Percentiles rank a stretch among this genome's conserved stretches.
Evolutionary conservation across 768 basidiomycete species (phyloP).

Genomic region (Sarcodon aspratus): DNA sequence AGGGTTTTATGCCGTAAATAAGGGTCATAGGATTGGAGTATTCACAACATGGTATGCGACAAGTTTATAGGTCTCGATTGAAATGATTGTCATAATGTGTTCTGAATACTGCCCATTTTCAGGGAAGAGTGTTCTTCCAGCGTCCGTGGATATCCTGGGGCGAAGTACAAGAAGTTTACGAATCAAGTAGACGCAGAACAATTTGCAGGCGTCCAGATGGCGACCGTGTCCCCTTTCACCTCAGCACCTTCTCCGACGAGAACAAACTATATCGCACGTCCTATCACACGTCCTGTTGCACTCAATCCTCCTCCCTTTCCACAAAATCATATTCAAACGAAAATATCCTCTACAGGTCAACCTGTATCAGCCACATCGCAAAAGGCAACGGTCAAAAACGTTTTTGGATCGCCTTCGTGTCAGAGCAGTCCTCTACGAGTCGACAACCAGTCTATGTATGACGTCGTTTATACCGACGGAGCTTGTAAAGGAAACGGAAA

Average conservation of each 20-base stretch:
- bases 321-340: background rate
- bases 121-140: slow-evolving; percentile 70
- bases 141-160: slow-evolving; percentile 49
- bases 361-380: slow-evolving; percentile 1
- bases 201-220: slow-evolving; percentile 26
- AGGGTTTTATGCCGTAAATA: slow-evolving; percentile 61
- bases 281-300: background rate
- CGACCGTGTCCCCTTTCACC: slow-evolving; percentile 1
- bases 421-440: slow-evolving; percentile 3
- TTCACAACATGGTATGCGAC: slow-evolving; percentile 57
- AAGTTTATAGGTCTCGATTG: slow-evolving; percentile 1
- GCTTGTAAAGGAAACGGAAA: slow-evolving; percentile 80
- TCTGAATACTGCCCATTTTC: background rate
- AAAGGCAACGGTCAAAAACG: slow-evolving; percentile 1
- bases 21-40: slow-evolving; percentile 54
- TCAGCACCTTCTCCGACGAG: background rate
- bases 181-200: slow-evolving; percentile 43
- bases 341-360: background rate
- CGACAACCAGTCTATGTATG: slow-evolving; percentile 18
- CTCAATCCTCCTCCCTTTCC: background rate
- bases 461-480: slow-evolving; percentile 78
- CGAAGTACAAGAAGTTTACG: slow-evolving; percentile 59
- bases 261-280: background rate
- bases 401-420: slow-evolving; percentile 3
- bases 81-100: background rate